Base-by-base conservation (phyloP, 352 stramenopile species). In the Phytopythium kandeliae region DNA sequence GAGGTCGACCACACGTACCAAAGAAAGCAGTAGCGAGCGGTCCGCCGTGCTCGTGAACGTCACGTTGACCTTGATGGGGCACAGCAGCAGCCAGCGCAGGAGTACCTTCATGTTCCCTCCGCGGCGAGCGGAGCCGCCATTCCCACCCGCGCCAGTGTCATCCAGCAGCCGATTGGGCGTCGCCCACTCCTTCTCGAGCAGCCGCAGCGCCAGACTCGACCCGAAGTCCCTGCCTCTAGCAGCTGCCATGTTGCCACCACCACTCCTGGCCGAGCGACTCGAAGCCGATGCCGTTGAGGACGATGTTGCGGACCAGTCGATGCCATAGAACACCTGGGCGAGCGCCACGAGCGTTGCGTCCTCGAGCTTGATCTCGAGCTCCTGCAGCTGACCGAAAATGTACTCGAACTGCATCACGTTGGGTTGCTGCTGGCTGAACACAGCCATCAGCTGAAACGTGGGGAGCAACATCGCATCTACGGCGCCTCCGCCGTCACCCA, bases 11-110 rank as follows among this genome's bases (percentile, higher is more conserved):
- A n/a, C 31, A 47, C 60, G 13, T 70, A 87, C 74, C 54, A 93
- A 52, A 25, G 83, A 93, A 4, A 90, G 67, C 45, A 91, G 41
- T n/a, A 88, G 71, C n/a, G 83, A 85, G 11, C 78, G 83, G 51
- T 93, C 83, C 7, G 83, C 75, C 30, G 83, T 91, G 50, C 82
- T 93, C 13, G 83, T 87, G 54, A 93, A 93, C n/a, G 83, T 93
- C 48, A 93, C 72, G 48, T 89, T 91, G 42, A 92, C 71, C 61
- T 92, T 89, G 43, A 93, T 79, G n/a, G 80, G 83, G 46, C 83
- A 93, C 28, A 93, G 64, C 28, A 93, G 55, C 25, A 93, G 63
- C 83, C 83, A 93, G 17, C 68, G 74, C 36, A 93, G 55, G 30
- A 91, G 57, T 11, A 93, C 74, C 51, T 93, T 93, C 36, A 67